Percentiles rank a stretch among this genome's conserved stretches.
Conservation (phyloP, 805 yeast species). For the Hanseniaspora guilliermondii region DNA sequence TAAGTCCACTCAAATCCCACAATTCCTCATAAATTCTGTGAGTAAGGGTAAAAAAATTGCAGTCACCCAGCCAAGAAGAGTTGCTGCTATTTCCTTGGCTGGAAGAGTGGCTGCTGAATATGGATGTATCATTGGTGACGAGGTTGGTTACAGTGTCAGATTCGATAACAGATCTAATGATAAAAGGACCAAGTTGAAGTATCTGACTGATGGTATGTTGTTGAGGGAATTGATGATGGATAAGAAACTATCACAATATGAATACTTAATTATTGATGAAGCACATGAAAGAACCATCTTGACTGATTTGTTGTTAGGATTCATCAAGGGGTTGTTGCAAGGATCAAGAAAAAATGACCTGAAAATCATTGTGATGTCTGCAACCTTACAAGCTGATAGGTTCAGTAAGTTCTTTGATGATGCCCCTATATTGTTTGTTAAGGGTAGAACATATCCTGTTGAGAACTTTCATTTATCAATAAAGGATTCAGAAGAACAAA, state of each 20-base stretch:
- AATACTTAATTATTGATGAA: constrained; percentile 79
- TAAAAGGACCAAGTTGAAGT: constrained; percentile 56
- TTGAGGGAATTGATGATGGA: constrained; percentile 80
- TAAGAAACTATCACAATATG: constrained; percentile 47
- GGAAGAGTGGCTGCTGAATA: constrained; percentile 82
- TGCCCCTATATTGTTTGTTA: constrained; percentile 76
- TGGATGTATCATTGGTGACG: constrained; percentile 63
- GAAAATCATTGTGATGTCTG: constrained; percentile 81
- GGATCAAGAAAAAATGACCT: constrained; percentile 39
- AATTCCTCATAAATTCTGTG: constrained; percentile 49
- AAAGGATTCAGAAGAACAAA: constrained; percentile 37
- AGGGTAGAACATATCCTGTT: constrained; percentile 83
- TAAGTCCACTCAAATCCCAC: constrained; percentile 94
- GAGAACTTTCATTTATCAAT: constrained; percentile 48
- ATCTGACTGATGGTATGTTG: constrained; percentile 94
- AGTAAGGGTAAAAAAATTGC: constrained; percentile 41
- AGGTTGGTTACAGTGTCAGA: constrained; percentile 87
- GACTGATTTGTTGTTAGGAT: constrained; percentile 82
- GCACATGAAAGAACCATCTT: constrained; percentile 94
- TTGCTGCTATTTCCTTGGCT: constrained; percentile 91
- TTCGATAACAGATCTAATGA: constrained; percentile 59
- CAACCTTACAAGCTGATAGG: constrained; percentile 77
- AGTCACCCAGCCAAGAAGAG: constrained; percentile 94
- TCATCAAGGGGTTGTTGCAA: constrained; percentile 53
- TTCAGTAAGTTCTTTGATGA: constrained; percentile 65